These are phyloP conservation scores for Russula griseocarnosa DNA, from an alignment of 768 basidiomycete species.

Conservation along the genomic window DNA sequence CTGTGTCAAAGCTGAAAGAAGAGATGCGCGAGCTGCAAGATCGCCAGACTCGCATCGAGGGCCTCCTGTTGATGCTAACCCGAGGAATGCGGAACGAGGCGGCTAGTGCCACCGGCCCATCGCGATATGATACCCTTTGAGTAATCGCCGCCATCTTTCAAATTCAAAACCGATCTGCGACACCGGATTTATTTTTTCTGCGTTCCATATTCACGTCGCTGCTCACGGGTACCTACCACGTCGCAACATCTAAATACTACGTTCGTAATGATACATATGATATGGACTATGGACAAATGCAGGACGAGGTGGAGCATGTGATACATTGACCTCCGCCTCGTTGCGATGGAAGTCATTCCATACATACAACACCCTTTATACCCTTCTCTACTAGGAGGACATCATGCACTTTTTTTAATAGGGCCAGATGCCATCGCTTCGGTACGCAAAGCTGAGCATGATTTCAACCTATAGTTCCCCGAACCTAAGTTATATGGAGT, in stretches of 20 bases:
- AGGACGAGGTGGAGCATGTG: background rate
- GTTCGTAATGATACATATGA: background rate
- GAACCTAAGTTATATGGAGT: too few species aligned
- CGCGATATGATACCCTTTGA: slow-evolving; percentile 26
- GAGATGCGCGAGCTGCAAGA: slow-evolving; percentile 82
- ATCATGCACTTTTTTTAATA: background rate
- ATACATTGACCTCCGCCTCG: background rate
- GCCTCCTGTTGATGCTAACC: slow-evolving; percentile 62
- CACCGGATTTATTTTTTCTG: background rate
- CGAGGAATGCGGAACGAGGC: slow-evolving; percentile 53
- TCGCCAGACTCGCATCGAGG: slow-evolving; percentile 75
- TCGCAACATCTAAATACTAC: background rate
- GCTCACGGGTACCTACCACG: too few species aligned
- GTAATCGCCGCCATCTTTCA: too few species aligned
- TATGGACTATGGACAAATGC: background rate
- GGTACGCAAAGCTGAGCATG: background rate
- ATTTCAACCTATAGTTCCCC: background rate
- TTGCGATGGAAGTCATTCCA: background rate
- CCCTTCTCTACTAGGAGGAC: background rate
- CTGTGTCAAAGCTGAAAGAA: slow-evolving; percentile 62
- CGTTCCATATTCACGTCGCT: too few species aligned
- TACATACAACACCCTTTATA: background rate
- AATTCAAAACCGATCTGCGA: background rate
- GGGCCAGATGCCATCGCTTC: background rate
- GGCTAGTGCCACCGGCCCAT: slow-evolving; percentile 11